Base-by-base conservation (phyloP, 257 asterid genomes). In the Thymus mandschuricus region DNA sequence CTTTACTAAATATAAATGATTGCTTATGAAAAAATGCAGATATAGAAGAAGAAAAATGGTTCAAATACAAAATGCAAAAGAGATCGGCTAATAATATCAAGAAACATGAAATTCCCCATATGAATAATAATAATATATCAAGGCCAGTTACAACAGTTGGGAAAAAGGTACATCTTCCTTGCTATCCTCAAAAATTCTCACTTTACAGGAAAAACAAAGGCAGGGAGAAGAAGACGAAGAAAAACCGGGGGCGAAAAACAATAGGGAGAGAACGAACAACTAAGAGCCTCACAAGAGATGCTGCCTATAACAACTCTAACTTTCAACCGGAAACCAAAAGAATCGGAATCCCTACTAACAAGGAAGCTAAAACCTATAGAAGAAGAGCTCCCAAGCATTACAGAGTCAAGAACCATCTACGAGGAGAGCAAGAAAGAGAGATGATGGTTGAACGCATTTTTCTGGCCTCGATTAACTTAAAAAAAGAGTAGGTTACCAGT, bases 71-170 rank as follows among this genome's bases (percentile, higher is more conserved):
- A 8, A 55, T 56, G 6, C 38, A 56, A 28, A 57, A 9, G 40
- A 62, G 30, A 64, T 44, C 57, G 21, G 21, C 21, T 21, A 21
- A 21, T 21, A 21, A 21, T 21, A 21, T 21, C 21, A 21, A 60
- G 72, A 79, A 33, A 69, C 34, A 68, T 78, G 46, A 57, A 78
- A 66, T 69, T 64, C 56, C 72, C 74, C 70, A 81, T 74, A 77
- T 70, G 80, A 81, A 75, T 21, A 21, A 21, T 21, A 21, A 21
- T 21, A 21, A 21, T 80, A 80, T 71, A 73, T 81, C 85, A 72
- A 71, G 79, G 80, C 80, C 86, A 77, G 75, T 81, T 80, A 81
- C 87, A 87, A 87, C 83, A 81, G 78, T 76, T 72, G 69, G 69
- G 71, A 55, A 67, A 55, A 64, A 77, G 68, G 68, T 78, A 75